Evolutionary conservation across 345 rosid genomes (phyloP), one percentile per base, ranked within the genome.

Genomic region (Turnera subulata): DNA sequence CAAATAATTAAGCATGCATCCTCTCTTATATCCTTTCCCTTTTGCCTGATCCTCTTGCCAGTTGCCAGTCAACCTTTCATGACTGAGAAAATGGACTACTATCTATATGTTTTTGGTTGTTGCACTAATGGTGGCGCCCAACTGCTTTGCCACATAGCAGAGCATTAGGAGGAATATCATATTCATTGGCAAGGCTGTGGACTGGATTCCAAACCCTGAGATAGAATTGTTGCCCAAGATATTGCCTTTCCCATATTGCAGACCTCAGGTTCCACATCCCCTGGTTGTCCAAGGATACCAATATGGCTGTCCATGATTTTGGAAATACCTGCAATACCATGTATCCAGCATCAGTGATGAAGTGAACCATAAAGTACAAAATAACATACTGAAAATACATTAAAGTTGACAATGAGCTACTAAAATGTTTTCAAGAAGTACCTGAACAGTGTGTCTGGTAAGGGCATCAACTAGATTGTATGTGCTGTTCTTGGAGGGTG

Each of bases 261-360:
- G 98, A 92, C 76, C 95, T 79, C 80, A 89, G n/a, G 65, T 92
- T 92, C 98, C 98, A 89, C 98, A 89, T 89, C 0, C 98, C 98
- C 70, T 84, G 88, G 78, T 89, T 92, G 83, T 89, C 98, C 63
- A 89, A 57, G 0, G 98, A 86, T 23, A 86, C 85, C 56, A 79
- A 71, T 48, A 92, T 82, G 1, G 84, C 47, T 0, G 97, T 86
- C 98, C 98, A 92, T 12, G 94, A 79, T 38, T 82, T 72, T 25
- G 94, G 99, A 51, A 86, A 93, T 4, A 84, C 97, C 98, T 92
- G 79, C 70, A 56, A 48, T n/a, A n/a, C n/a, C n/a, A n/a, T n/a
- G n/a, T n/a, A n/a, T n/a, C n/a, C n/a, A n/a, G n/a, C n/a, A n/a
- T n/a, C n/a, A n/a, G n/a, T n/a, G n/a, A n/a, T n/a, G n/a, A n/a